These are phyloP conservation scores for Skeletonema grethae DNA, from an alignment of 108 stramenopile species.

Conservation along the genomic window DNA sequence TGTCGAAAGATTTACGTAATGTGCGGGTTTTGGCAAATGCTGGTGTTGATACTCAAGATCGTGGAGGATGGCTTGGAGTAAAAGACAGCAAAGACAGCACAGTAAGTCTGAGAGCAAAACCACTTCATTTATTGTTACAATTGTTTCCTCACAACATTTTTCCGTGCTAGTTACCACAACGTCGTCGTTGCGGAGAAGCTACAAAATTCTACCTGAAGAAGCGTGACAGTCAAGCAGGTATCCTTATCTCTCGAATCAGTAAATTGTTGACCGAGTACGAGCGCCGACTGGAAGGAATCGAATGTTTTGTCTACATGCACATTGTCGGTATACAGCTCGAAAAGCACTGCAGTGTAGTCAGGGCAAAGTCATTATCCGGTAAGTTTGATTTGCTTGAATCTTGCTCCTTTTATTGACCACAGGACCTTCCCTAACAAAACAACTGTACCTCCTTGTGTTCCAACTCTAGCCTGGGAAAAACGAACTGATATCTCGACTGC, in stretches of 20 bases:
- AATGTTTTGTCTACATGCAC: conserved; percentile 88
- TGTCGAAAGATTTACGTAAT: conserved; percentile 13
- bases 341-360: conserved; percentile 68
- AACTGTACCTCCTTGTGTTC: background rate
- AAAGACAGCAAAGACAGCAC: conserved; percentile 8
- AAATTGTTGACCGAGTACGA: conserved; percentile 70
- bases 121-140: background rate
- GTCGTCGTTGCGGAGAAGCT: conserved; percentile 41
- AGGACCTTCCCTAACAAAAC: background rate
- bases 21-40: conserved; percentile 34
- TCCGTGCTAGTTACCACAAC: conserved; percentile 4
- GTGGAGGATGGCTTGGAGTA: conserved; percentile 54
- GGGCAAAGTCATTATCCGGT: conserved; percentile 70
- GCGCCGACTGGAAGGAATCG: conserved; percentile 73
- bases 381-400: conserved; percentile 6
- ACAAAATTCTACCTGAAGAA: conserved; percentile 44
- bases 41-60: conserved; percentile 56
- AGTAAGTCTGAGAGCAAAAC: conserved; percentile 5
- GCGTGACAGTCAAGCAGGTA: conserved; percentile 42
- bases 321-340: conserved; percentile 85
- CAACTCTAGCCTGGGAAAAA: conserved; percentile 67
- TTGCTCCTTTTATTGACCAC: background rate
- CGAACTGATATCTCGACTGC: conserved; percentile 87
- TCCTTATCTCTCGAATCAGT: conserved; percentile 40
- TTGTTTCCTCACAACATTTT: background rate